phyloP scores from a whole-genome alignment of 768 basidiomycete species.

The Sarcomyxa edulis region DNA sequence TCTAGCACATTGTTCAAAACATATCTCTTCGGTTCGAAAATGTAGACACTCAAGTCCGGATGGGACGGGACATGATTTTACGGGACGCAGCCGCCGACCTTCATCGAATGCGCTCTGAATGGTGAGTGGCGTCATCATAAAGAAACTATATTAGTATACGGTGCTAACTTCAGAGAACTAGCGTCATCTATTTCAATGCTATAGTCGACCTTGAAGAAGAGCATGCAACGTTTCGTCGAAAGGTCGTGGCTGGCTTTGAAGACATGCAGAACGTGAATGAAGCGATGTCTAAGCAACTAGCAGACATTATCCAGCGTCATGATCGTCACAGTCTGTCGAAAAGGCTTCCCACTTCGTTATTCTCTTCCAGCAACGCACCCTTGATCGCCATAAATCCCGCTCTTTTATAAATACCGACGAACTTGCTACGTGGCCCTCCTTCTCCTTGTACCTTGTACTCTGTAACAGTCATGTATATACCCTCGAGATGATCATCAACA shows the following conservation, averaged over 20 bases:
- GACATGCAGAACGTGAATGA: constrained; percentile 35
- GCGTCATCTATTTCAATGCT: constrained; percentile 45
- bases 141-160: constrained; percentile 3
- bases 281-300: constrained; percentile 27
- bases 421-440: too few relatives aligned
- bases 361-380: constrained; percentile 22
- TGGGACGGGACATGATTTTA: constrained; percentile 41
- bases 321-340: constrained; percentile 43
- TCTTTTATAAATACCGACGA: too few relatives aligned
- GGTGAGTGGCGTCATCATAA: constrained; percentile 24
- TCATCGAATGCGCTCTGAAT: constrained; percentile 35
- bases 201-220: constrained; percentile 52
- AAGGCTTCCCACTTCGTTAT: constrained; percentile 43
- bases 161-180: constrained; percentile 17
- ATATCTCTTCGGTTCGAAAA: constrained; percentile 41
- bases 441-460: too few relatives aligned
- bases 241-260: constrained; percentile 34
- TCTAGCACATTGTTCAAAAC: constrained; percentile 43
- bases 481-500: too few relatives aligned
- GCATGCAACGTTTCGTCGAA: constrained; percentile 38
- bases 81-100: constrained; percentile 39
- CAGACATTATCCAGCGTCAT: constrained; percentile 38
- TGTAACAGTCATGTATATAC: too few relatives aligned
- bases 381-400: constrained; percentile 19
- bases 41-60: constrained; percentile 39